Conservation (phyloP, 1,284 basidiomycete genomes). For the Pseudozyma flocculosa region DNA sequence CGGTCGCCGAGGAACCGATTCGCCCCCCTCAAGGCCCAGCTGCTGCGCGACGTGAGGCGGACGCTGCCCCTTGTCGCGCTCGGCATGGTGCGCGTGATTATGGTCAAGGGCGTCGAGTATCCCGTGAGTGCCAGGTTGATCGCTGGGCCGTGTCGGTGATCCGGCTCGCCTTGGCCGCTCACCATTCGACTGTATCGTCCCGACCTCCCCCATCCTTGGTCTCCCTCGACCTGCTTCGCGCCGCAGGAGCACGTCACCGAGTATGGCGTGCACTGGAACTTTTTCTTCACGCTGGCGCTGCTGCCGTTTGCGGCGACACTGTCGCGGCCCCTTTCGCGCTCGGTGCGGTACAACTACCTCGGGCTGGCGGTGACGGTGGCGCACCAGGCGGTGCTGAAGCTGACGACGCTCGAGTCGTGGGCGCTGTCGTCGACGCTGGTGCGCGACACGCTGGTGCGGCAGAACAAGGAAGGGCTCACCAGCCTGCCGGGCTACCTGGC, state of each 20-base stretch:
- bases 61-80: slow-evolving; percentile 71
- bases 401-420: slow-evolving; percentile 35
- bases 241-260: slow-evolving; percentile 83
- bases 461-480: slow-evolving; percentile 88
- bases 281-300: slow-evolving; percentile 87
- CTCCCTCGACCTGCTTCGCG: no score
- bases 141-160: no score
- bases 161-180: no score
- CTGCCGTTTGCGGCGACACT: slow-evolving; percentile 75
- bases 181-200: no score
- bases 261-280: slow-evolving; percentile 98
- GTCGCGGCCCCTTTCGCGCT: slow-evolving; percentile 61
- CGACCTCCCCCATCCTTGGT: no score
- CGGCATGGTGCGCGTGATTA: slow-evolving; percentile 74
- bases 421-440: slow-evolving; percentile 15
- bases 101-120: slow-evolving; percentile 92
- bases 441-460: slow-evolving; percentile 68
- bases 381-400: slow-evolving; percentile 19
- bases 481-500: slow-evolving; percentile 84
- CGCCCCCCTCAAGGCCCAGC: slow-evolving; percentile 16
- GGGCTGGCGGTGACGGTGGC: slow-evolving; percentile 64
- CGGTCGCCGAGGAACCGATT: slow-evolving; percentile 16
- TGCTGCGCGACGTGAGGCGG: slow-evolving; percentile 63
- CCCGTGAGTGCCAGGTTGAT: slow-evolving; percentile 54
- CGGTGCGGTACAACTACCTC: slow-evolving; percentile 67